Base-by-base conservation (phyloP, 2,329 filamentous ascomycete species). In the Aspergillus ruber region DNA sequence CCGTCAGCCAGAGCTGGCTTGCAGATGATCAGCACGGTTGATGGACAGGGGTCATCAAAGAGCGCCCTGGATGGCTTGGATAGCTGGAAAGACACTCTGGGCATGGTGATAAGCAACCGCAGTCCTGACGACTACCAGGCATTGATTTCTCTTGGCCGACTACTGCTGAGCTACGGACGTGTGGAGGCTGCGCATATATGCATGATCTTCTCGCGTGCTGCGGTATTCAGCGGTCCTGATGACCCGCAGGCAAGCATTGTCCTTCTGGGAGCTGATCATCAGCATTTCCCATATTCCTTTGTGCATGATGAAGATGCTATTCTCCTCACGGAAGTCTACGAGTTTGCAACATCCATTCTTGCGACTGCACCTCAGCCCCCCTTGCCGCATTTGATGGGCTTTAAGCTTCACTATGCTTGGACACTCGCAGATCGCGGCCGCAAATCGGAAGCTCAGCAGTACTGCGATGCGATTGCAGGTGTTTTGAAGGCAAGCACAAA, bases 261-360 rank as follows among this genome's bases (percentile, higher is more conserved):
- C 5, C 79, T 97, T 6, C 75, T 98, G 18, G 91, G 93, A 13
- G 85, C 85, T 12, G 88, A 97, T 64, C 89, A 95, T 66, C 78
- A 80, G 50, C 80, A 80, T 42, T 80, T 85, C 50, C 79, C 82
- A 6, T 79, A 84, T 44, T 83, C 88, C 44, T 85, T 90, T 52
- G 83, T 84, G 45, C 82, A 85, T 54, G 90, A 97, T 58, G 78
- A 87, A 6, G 90, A 97, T 62, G 81, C 89, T 3, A 81, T 96
- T n/a, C 75, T 96, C 44, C 79, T 98, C n/a, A 97, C 89, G 38
- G 93, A 99, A 66, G 83, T 95, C 0, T 97, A 94, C 60, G 93
- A 99, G 65, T 97, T 89, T 65, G 90, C 88, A 0, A 74, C 88
- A 9, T 87, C 87, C 8, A 78, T 97, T 12, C 76, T 85, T 2